Base-by-base conservation (phyloP, 2,329 filamentous ascomycete genomes). In the Calonectria leucothoes region DNA sequence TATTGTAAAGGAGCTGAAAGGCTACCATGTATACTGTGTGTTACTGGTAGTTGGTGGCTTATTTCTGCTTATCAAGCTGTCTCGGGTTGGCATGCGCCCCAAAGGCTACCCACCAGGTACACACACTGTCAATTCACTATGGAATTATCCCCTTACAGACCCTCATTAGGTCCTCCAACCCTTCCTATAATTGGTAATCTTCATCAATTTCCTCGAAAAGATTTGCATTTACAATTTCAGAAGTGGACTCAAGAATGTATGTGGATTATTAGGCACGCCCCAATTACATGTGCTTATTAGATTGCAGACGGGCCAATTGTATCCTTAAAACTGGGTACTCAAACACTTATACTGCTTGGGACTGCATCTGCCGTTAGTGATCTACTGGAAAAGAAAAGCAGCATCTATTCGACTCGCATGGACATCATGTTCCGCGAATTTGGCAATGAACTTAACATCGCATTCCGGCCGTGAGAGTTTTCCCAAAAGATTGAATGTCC, bases 351-450 rank as follows among this genome's bases (percentile, higher is more conserved):
- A 42, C 57, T 63, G 12, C 57, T 63, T 20, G 57, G 57, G 27
- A 63, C 35, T 5, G 57, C 57, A 15, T 10, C 8, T 6, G 57
- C n/a, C 2, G 57, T 63, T 12, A 42, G 35, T 15, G 57, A 63
- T 63, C 35, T 63, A 10, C 27, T 63, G 23, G 57, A 63, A 37
- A 63, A 63, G 57, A 63, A 35, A 29, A 63, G 57, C 57, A 63
- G 35, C 17, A 63, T 63, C 4, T 63, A 63, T 25, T 63, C 57
- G 3, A 63, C 57, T 29, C 57, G 57, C 7, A 63, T 63, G 57
- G 57, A 63, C 25, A 63, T 63, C 12, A 63, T 63, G 57, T 63
- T 63, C 23, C 57, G 57, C 6, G 57, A 63, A 63, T 63, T 63
- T 20, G 57, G 57, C 29, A 63, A 63, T 29, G 57, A 63, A 27